A percentile compares a stretch with the other conserved stretches of the same genome.
Evolutionary conservation across 2,329 filamentous ascomycete species (phyloP).

Genomic region (Aspergillus sojae): DNA sequence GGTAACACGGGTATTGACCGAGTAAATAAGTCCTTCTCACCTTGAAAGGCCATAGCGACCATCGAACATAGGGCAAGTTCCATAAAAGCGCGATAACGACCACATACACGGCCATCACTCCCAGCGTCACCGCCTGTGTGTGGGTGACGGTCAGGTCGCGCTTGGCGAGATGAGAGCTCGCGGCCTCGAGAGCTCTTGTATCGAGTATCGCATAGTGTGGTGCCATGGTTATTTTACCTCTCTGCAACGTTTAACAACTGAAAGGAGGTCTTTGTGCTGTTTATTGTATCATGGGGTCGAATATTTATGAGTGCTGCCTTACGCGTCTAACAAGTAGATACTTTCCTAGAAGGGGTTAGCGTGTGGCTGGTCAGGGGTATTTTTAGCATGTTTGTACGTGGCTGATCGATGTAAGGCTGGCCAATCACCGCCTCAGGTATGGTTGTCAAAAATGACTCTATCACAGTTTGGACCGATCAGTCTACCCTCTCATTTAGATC

Average conservation of each 20-base stretch:
- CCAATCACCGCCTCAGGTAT: slow-evolving; percentile 1
- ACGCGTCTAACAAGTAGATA: slow-evolving; percentile 24
- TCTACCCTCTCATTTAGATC: background rate
- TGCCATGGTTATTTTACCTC: slow-evolving; percentile 26
- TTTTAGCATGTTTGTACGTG: slow-evolving; percentile 22
- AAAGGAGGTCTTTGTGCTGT: background rate
- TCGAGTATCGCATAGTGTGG: slow-evolving; percentile 28
- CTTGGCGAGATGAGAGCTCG: slow-evolving; percentile 42
- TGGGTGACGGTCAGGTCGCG: slow-evolving; percentile 65
- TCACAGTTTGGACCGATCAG: background rate
- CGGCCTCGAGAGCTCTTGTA: slow-evolving; percentile 24
- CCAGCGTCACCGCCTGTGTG: slow-evolving; percentile 71
- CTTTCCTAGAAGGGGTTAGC: slow-evolving; percentile 19
- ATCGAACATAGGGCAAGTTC: slow-evolving; percentile 77
- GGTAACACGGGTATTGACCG: background rate
- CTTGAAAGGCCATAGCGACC: slow-evolving; percentile 80
- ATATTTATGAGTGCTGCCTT: slow-evolving; percentile 14
- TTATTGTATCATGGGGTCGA: slow-evolving; percentile 7
- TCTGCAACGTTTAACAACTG: background rate
- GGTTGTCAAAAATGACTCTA: background rate
- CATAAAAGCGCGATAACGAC: slow-evolving; percentile 75
- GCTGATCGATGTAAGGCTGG: slow-evolving; percentile 5
- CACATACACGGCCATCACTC: slow-evolving; percentile 71
- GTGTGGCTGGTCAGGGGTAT: slow-evolving; percentile 22
- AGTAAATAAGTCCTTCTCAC: slow-evolving; percentile 42